Conservation (phyloP, 352 stramenopile species). For the Blastocystis sp. region DNA sequence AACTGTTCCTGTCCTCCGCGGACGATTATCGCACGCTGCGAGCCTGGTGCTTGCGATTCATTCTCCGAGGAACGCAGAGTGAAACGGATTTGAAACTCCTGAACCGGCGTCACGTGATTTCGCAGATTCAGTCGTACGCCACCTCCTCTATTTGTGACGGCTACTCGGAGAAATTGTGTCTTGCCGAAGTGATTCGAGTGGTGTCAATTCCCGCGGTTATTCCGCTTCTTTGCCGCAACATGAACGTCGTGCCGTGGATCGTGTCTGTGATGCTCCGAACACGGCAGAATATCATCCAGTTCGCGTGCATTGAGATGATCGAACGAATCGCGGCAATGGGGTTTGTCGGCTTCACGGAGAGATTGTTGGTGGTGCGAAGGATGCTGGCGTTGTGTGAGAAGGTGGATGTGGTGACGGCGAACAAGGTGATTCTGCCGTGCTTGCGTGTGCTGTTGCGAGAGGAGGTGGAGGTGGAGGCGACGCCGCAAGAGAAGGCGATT, state of each 20-base stretch:
- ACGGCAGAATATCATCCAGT: not conserved
- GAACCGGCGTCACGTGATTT: constrained; percentile 30
- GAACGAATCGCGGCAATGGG: not conserved
- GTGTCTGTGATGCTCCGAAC: not conserved
- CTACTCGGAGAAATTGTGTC: constrained; percentile 42
- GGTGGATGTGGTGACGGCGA: not conserved
- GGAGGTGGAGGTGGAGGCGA: not conserved
- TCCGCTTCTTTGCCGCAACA: not conserved
- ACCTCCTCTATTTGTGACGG: constrained; percentile 4
- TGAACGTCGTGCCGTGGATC: constrained; percentile 49
- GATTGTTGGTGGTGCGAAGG: not conserved
- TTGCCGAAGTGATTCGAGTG: constrained; percentile 29
- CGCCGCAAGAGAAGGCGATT: not conserved
- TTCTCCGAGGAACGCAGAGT: constrained; percentile 50
- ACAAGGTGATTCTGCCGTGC: not conserved
- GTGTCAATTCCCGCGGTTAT: constrained; percentile 14
- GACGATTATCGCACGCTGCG: constrained; percentile 25
- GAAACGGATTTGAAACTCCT: constrained; percentile 45
- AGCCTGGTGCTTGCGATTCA: constrained; percentile 50
- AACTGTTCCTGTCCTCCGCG: constrained; percentile 18
- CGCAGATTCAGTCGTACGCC: constrained; percentile 46
- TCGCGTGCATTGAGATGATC: not conserved
- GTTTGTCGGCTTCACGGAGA: not conserved
- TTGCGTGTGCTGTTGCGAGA: not conserved
- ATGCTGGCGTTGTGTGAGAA: not conserved